phyloP scores from a whole-genome alignment of 2,329 filamentous ascomycete genomes.

The Hortaea sp. region DNA sequence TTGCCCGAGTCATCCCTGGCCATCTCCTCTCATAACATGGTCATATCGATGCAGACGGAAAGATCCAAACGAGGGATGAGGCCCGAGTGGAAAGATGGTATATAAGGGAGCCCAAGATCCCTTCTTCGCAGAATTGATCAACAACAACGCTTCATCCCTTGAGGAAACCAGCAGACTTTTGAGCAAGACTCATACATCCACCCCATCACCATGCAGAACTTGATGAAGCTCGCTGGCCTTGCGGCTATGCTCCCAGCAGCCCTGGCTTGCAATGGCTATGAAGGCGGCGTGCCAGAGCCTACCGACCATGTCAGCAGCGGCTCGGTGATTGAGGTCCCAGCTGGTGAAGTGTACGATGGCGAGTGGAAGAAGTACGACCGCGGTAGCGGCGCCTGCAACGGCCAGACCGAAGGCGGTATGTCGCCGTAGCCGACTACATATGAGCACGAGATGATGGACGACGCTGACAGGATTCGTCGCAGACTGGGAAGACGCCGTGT shows the following conservation, averaged over 20 bases:
- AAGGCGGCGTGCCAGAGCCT: conserved; percentile 8
- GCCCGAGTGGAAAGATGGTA: too few species aligned
- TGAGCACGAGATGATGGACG: too few species aligned
- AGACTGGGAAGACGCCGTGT: conserved; percentile 37
- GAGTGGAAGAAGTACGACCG: conserved; percentile 31
- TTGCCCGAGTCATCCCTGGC: too few species aligned
- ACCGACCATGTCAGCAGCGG: conserved; percentile 7
- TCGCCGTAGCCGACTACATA: neutral
- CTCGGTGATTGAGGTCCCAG: conserved; percentile 31
- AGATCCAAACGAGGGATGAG: too few species aligned
- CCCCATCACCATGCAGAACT: neutral
- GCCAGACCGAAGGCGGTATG: conserved; percentile 34
- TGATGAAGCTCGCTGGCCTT: conserved; percentile 5
- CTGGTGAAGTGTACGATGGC: conserved; percentile 32
- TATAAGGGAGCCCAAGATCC: too few species aligned
- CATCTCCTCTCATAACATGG: too few species aligned
- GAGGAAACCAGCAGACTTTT: too few species aligned
- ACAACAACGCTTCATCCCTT: too few species aligned
- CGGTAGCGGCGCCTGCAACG: conserved; percentile 30
- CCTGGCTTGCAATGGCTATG: conserved; percentile 10
- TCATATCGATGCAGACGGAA: too few species aligned
- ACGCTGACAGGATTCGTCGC: neutral
- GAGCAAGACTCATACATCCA: neutral
- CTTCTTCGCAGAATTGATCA: too few species aligned
- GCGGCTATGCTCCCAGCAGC: conserved; percentile 15